Percentiles rank a stretch among this genome's conserved stretches.
phyloP scores from a whole-genome alignment of 2,329 filamentous ascomycete species.

The Meredithiella fracta region DNA sequence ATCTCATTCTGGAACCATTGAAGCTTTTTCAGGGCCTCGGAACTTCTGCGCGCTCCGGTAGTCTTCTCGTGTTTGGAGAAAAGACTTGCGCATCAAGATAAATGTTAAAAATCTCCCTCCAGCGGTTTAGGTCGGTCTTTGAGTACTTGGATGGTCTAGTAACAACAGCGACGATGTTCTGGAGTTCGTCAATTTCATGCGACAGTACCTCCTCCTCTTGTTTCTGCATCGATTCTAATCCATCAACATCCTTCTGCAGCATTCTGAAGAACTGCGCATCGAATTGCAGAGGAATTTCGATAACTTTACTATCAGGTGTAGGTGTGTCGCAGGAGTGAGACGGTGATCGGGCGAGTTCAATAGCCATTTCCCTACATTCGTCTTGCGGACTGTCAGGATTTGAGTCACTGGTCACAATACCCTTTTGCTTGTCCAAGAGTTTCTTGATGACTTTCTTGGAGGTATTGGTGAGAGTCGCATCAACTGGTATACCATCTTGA shows the following conservation, averaged over 20 bases:
- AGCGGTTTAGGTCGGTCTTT: constrained; percentile 52
- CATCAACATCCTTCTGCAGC: constrained; percentile 53
- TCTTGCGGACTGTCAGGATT: not conserved
- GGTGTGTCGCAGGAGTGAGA: not conserved
- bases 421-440: constrained; percentile 22
- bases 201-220: constrained; percentile 49
- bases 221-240: constrained; percentile 50
- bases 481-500: constrained; percentile 47
- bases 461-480: constrained; percentile 48
- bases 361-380: not conserved
- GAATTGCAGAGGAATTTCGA: constrained; percentile 64
- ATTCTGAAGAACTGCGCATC: constrained; percentile 68
- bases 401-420: not conserved
- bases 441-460: constrained; percentile 48
- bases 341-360: not conserved
- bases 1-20: constrained; percentile 58
- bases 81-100: constrained; percentile 70
- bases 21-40: constrained; percentile 49
- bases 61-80: constrained; percentile 60
- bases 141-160: constrained; percentile 46
- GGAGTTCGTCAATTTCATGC: constrained; percentile 45
- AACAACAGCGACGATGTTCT: constrained; percentile 45
- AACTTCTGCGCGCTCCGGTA: constrained; percentile 49
- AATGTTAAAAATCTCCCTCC: constrained; percentile 67
- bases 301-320: constrained; percentile 5